These are phyloP conservation scores for Ophiosphaerella korrae DNA, from an alignment of 2,329 filamentous ascomycete species.

Conservation along the genomic window DNA sequence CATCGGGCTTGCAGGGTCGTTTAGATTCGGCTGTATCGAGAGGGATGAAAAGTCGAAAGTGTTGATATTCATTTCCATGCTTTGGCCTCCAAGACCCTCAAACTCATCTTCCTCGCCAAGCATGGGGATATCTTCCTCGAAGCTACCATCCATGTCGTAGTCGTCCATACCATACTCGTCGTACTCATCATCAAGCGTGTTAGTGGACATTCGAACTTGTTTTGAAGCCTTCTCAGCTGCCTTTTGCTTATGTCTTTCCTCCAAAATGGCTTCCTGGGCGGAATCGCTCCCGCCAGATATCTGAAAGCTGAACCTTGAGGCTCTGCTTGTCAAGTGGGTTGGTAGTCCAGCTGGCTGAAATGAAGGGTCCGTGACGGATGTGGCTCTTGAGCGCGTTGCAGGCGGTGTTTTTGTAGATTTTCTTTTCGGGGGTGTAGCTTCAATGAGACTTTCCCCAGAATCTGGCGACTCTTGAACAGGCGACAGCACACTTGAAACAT, in stretches of 20 bases:
- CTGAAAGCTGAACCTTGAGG: constrained; percentile 81
- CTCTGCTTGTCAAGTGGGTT: constrained; percentile 64
- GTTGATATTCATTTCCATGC: constrained; percentile 34
- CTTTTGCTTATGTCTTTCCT: constrained; percentile 72
- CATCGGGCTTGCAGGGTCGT: constrained; percentile 28
- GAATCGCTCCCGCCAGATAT: constrained; percentile 74
- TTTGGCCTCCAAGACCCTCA: constrained; percentile 30
- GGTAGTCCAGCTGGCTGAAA: constrained; percentile 47
- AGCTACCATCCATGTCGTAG: constrained; percentile 60
- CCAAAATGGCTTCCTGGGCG: constrained; percentile 69
- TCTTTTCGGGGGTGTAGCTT: constrained; percentile 35
- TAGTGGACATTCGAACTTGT: constrained; percentile 42
- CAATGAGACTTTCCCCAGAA: constrained; percentile 28
- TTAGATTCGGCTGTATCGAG: constrained; percentile 24
- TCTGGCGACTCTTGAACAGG: constrained; percentile 42
- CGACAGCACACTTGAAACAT: constrained; percentile 34
- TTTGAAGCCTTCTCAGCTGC: constrained; percentile 64
- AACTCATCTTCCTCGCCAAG: constrained; percentile 44
- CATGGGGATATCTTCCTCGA: constrained; percentile 71
- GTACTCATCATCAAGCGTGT: constrained; percentile 43
- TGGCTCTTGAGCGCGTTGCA: constrained; percentile 42
- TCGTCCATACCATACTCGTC: constrained; percentile 49
- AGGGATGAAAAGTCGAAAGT: constrained; percentile 43
- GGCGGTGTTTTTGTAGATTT: constrained; percentile 46
- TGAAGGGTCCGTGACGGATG: constrained; percentile 44